A percentile compares a stretch with the other conserved stretches of the same genome.
phyloP scores from a whole-genome alignment of 2,329 filamentous ascomycete genomes.

The Fusarium papillatum region DNA sequence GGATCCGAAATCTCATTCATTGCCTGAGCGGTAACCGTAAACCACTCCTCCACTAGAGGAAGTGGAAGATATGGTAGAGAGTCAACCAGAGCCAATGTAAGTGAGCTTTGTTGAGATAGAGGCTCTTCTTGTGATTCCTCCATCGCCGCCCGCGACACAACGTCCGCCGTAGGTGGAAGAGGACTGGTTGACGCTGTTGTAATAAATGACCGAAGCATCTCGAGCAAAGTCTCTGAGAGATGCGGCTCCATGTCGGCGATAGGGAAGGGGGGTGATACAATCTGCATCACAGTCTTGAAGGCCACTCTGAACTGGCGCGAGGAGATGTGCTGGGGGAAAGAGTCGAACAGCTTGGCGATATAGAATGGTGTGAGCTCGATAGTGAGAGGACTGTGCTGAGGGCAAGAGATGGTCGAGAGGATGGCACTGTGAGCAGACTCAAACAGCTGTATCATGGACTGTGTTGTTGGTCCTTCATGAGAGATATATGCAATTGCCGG shows the following conservation, averaged over 20 bases:
- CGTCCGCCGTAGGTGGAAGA: conserved; percentile 55
- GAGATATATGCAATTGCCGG: conserved; percentile 82
- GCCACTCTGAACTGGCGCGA: conserved; percentile 90
- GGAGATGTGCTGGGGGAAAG: conserved; percentile 85
- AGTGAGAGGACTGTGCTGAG: conserved; percentile 80
- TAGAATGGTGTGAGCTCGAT: conserved; percentile 84
- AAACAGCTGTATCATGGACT: conserved; percentile 73
- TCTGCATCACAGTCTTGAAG: conserved; percentile 86
- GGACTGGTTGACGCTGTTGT: conserved; percentile 63
- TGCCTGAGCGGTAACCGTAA: conserved; percentile 77
- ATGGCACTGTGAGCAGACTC: conserved; percentile 89
- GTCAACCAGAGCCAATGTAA: conserved; percentile 84
- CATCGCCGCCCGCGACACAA: conserved; percentile 49
- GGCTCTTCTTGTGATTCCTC: conserved; percentile 46
- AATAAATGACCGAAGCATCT: conserved; percentile 77
- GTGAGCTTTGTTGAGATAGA: conserved; percentile 83
- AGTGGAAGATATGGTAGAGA: conserved; percentile 81
- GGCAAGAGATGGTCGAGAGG: conserved; percentile 84
- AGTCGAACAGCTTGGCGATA: conserved; percentile 82
- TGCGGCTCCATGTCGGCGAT: conserved; percentile 80
- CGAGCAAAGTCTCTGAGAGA: conserved; percentile 84
- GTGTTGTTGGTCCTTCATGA: conserved; percentile 56
- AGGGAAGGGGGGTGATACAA: conserved; percentile 84
- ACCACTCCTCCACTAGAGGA: conserved; percentile 82
- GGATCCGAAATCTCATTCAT: conserved; percentile 75